Conservation (phyloP, 2,329 filamentous ascomycete species). For the Trichoderma endophyticum region DNA sequence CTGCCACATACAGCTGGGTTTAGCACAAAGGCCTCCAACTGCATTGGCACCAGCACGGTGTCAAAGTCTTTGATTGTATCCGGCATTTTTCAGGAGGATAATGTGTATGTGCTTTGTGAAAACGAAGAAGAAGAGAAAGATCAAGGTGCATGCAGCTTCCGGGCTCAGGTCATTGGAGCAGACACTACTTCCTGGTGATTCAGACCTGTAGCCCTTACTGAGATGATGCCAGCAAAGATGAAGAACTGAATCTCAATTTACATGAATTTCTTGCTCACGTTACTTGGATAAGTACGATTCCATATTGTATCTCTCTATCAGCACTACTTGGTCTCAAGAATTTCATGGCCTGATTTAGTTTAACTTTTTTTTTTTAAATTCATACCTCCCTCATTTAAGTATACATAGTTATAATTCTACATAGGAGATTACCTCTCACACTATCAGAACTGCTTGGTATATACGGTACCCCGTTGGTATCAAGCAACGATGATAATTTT, state of each 20-base stretch:
- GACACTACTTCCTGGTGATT: neutral
- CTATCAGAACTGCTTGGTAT: neutral
- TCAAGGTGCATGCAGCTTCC: neutral
- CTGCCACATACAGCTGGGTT: neutral
- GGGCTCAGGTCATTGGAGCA: neutral
- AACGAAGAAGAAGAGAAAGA: neutral
- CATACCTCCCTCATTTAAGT: neutral
- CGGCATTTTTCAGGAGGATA: neutral
- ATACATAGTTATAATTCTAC: neutral
- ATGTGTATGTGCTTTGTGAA: neutral
- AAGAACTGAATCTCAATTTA: neutral
- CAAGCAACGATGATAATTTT: neutral
- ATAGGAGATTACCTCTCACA: neutral
- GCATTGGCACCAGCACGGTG: neutral
- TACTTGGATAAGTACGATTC: neutral
- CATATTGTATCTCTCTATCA: neutral
- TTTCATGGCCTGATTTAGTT: neutral
- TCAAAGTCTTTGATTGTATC: neutral
- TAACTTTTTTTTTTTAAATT: neutral
- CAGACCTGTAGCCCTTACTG: neutral
- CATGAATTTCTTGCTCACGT: neutral
- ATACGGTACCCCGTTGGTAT: neutral
- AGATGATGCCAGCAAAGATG: neutral
- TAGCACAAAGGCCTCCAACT: neutral
- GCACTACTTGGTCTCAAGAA: neutral